Conservation (phyloP, 1,139 yeast genomes). For the Nakaseomyces sp. region DNA sequence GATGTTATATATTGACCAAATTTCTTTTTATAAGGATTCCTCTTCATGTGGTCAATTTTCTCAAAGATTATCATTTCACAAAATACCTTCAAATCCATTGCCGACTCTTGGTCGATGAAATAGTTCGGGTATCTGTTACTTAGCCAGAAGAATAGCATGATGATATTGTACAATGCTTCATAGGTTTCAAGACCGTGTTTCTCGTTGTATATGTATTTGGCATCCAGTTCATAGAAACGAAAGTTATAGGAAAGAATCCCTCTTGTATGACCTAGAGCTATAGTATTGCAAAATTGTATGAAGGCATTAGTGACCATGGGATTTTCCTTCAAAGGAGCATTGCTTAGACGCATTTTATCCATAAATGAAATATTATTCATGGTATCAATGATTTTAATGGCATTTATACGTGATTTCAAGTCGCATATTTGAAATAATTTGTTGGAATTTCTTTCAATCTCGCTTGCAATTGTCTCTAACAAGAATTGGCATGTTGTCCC, state of each 20-base stretch:
- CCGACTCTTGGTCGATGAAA: conserved; percentile 70
- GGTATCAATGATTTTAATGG: conserved; percentile 39
- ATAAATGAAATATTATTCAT: conserved; percentile 33
- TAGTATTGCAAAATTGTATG: conserved; percentile 26
- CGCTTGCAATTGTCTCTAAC: conserved; percentile 41
- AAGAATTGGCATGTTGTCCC: conserved; percentile 40
- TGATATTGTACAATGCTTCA: conserved; percentile 62
- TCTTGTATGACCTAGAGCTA: conserved; percentile 26
- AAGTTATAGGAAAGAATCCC: conserved; percentile 30
- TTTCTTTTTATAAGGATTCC: conserved; percentile 21
- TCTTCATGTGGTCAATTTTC: conserved; percentile 37
- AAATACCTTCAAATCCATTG: conserved; percentile 54
- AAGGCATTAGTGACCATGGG: conserved; percentile 29
- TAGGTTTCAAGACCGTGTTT: conserved; percentile 40
- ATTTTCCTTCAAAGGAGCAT: conserved; percentile 45
- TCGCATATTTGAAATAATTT: conserved; percentile 23
- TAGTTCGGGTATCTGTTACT: conserved; percentile 77
- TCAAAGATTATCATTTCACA: conserved; percentile 60
- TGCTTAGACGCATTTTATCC: conserved; percentile 52
- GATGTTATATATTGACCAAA: not conserved
- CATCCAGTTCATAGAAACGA: conserved; percentile 27
- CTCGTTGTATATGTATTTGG: conserved; percentile 22
- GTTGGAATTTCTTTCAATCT: conserved; percentile 30
- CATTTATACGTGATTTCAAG: conserved; percentile 37
- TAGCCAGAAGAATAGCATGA: conserved; percentile 75